A percentile compares a stretch with the other conserved stretches of the same genome.
Conservation (phyloP, 495 filamentous ascomycete genomes). For the Penicillium cinerascens region DNA sequence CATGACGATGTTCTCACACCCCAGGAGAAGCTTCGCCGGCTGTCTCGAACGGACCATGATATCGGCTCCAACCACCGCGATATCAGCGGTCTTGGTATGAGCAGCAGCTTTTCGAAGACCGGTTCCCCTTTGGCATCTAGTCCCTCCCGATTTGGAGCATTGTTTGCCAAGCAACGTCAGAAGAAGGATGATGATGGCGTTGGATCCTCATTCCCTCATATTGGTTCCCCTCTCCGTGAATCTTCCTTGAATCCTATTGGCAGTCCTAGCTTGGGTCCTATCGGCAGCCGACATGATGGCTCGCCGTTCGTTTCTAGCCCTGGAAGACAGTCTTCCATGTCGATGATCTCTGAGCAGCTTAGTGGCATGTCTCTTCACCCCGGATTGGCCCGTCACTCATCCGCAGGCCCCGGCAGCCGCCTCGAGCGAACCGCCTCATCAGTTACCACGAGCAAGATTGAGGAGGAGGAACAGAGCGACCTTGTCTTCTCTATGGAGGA, state of each 20-base stretch:
- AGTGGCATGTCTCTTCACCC: constrained; percentile 47
- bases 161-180: constrained; percentile 72
- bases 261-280: constrained; percentile 64
- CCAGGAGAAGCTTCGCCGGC: constrained; percentile 78
- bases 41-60: constrained; percentile 70
- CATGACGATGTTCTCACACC: constrained; percentile 93
- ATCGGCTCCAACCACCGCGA: constrained; percentile 56
- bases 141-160: constrained; percentile 79
- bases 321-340: constrained; percentile 61
- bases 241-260: constrained; percentile 56
- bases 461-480: constrained; percentile 61
- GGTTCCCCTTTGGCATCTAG: constrained; percentile 78
- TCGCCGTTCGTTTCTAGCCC: constrained; percentile 64
- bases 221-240: constrained; percentile 92
- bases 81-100: constrained; percentile 58
- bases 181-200: constrained; percentile 69
- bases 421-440: constrained; percentile 45
- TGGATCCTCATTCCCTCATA: constrained; percentile 70
- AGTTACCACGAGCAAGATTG: constrained; percentile 61
- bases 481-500: constrained; percentile 84
- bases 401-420: constrained; percentile 27
- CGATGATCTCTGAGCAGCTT: constrained; percentile 69
- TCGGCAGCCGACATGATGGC: constrained; percentile 55
- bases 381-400: constrained; percentile 39
- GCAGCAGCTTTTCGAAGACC: constrained; percentile 63